Conservation (phyloP, 2,329 filamentous ascomycete species). For the Allantophomopsis cytisporea region DNA sequence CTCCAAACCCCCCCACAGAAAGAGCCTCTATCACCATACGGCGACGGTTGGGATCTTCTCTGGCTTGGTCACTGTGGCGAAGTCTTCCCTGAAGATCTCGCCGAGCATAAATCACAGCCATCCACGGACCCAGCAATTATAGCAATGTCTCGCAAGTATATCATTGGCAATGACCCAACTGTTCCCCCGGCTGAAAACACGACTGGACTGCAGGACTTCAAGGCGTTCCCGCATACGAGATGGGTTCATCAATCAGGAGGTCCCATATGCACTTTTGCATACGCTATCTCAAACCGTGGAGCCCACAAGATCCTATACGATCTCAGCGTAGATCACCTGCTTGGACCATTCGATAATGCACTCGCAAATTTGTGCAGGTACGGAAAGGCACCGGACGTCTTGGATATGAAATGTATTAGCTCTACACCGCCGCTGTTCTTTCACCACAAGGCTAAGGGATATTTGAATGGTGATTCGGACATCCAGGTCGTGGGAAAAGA, state of each 20-base stretch:
- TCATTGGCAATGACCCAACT: slow-evolving; percentile 12
- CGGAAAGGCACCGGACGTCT: slow-evolving; percentile 9
- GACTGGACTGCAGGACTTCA: slow-evolving; percentile 3
- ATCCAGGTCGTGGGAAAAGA: slow-evolving; percentile 13
- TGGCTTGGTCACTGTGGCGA: slow-evolving; percentile 22
- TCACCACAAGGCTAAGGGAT: slow-evolving; percentile 19
- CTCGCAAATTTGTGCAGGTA: slow-evolving; percentile 17
- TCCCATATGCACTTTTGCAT: slow-evolving; percentile 21
- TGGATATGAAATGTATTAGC: slow-evolving; percentile 18
- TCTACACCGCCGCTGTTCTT: slow-evolving; percentile 21
- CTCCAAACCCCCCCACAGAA: background rate
- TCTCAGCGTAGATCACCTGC: slow-evolving; percentile 27
- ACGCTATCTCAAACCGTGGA: slow-evolving; percentile 16
- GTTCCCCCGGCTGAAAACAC: slow-evolving; percentile 9
- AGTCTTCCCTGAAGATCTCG: slow-evolving; percentile 5
- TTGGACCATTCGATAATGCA: slow-evolving; percentile 19
- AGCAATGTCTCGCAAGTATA: slow-evolving; percentile 3
- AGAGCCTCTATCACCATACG: slow-evolving; percentile 10
- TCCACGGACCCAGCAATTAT: background rate
- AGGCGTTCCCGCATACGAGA: slow-evolving; percentile 8
- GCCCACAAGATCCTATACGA: slow-evolving; percentile 46
- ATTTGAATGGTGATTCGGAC: slow-evolving; percentile 16
- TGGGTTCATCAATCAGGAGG: slow-evolving; percentile 14
- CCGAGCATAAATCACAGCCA: slow-evolving; percentile 6
- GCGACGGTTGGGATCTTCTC: slow-evolving; percentile 22